Evolutionary conservation across 305 asterid genomes (phyloP), one percentile per base, ranked within the genome.

Genomic region (Plantago lanceolata): DNA sequence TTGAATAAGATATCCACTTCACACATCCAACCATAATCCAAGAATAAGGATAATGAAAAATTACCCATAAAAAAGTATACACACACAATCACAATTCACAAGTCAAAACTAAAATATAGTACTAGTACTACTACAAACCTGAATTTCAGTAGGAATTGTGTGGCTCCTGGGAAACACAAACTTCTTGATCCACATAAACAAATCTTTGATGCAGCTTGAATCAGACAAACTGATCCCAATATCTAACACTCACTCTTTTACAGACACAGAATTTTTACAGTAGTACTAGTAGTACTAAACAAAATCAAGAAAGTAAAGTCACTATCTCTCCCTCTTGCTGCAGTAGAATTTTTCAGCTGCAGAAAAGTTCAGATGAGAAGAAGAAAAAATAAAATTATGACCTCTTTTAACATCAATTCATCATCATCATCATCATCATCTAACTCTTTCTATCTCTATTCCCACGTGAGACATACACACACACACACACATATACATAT

Each of bases 391-490:
- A 74, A 68, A 79, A 35, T 78, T 69, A 77, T 72, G 70, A 75
- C 73, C 68, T 68, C 69, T 56, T 68, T 64, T 61, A 68, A 71
- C 72, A 70, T 67, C 76, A 72, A 69, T 57, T 62, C 63, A 65
- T 67, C 72, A 70, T 68, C 75, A 75, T 72, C 76, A 62, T 24
- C 28, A 63, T 57, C n/a, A 11, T 24, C 21, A 11, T 3, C 6
- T 2, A 60, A 29, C 84, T 73, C 80, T 63, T 79, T 76, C 73
- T 77, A 84, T 75, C 76, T 75, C 76, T 62, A 79, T 73, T 81
- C 87, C 77, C 96, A 86, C 96, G 93, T 86, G 90, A 76, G 88
- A 75, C 75, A 71, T 65, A 5, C 71, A 71, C 76, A 75, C 76
- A 66, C 65, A 24, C 28, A 75, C 75, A 75, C 75, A 5, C 71